A percentile compares a stretch with the other conserved stretches of the same genome.
Evolutionary conservation across 345 rosid species (phyloP).

Genomic region (Trapa bicornis): DNA sequence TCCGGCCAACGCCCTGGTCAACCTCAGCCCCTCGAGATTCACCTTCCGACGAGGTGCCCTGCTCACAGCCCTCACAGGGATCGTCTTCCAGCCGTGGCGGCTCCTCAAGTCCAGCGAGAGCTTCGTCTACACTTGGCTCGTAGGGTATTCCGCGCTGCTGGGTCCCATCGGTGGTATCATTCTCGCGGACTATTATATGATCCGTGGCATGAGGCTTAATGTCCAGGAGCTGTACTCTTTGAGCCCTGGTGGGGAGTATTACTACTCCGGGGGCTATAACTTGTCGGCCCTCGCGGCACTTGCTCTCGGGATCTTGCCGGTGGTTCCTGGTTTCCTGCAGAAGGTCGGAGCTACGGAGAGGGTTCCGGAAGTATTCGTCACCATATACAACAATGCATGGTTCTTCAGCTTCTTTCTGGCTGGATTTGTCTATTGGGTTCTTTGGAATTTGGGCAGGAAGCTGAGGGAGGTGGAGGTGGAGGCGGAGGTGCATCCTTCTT

Average conservation of each 20-base stretch:
- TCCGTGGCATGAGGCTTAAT: slow-evolving; percentile 33
- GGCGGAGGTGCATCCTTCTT: slow-evolving; percentile 4
- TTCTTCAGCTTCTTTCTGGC: slow-evolving; percentile 68
- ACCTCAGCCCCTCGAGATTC: slow-evolving; percentile 68
- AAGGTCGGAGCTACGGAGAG: slow-evolving; percentile 43
- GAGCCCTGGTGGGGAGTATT: slow-evolving; percentile 52
- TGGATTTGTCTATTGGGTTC: slow-evolving; percentile 47
- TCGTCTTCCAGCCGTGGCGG: slow-evolving; percentile 84
- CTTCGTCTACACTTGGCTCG: slow-evolving; percentile 87
- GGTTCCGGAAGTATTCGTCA: slow-evolving; percentile 27
- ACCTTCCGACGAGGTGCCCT: slow-evolving; percentile 80
- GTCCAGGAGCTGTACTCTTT: slow-evolving; percentile 43
- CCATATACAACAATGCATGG: slow-evolving; percentile 81
- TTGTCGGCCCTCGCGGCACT: slow-evolving; percentile 48
- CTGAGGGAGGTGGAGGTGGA: slow-evolving; percentile 10
- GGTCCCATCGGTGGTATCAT: slow-evolving; percentile 83
- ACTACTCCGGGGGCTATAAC: slow-evolving; percentile 55
- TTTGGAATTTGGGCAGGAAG: slow-evolving; percentile 28
- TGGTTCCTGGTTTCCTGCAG: slow-evolving; percentile 69
- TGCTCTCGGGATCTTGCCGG: slow-evolving; percentile 58
- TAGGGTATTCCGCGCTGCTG: slow-evolving; percentile 76
- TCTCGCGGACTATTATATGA: slow-evolving; percentile 61
- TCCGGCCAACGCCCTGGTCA: slow-evolving; percentile 85
- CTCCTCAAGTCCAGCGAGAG: slow-evolving; percentile 81
- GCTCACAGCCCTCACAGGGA: slow-evolving; percentile 66